Evolutionary conservation across 2,329 filamentous ascomycete species (phyloP), one percentile per base, ranked within the genome.

Genomic region (Aspergillus hortae): DNA sequence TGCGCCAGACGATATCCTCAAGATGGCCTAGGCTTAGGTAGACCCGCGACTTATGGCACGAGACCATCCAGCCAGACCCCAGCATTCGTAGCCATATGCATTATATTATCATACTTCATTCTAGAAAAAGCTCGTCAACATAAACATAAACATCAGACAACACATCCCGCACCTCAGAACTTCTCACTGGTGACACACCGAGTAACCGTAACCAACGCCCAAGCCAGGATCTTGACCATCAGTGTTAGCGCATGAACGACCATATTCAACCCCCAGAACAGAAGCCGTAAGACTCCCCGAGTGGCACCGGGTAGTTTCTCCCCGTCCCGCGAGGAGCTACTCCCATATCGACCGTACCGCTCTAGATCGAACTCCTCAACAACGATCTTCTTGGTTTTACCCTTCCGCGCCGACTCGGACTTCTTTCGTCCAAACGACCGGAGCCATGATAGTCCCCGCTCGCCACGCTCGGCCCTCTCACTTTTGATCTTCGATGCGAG

Each of bases 301-400:
- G 67, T 69, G 17, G 67, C 44, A 2, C 66, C 63, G 5, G 75
- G 74, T 6, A 77, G 49, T 41, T 76, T 67, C 55, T 75, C 54
- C 2, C 71, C 71, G 44, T 71, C 65, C 6, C 68, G 64, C 15
- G 67, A 63, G 0, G 67, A 69, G 12, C 67, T 61, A n/a, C 54
- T 55, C 17, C 67, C 68, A 51, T 73, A 74, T 6, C 67, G 68
- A 11, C 72, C 72, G 32, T 77, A 74, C 38, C 70, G 73, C 44
- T 76, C 74, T 7, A 77, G 63, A 57, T 77, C 74, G 43, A 77
- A 73, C 50, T 77, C 74, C 42, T 74, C 68, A 36, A 74, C 57
- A 3, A 70, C 57, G 42, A 73, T 61, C 51, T 71, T 57, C 40
- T 67, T 60, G 27, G 58, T 64, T 55, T 72, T 68, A 32, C 53